A percentile compares a stretch with the other conserved stretches of the same genome.
These are phyloP conservation scores for Chrysoporthe austroafricana DNA, from an alignment of 2,329 filamentous ascomycete genomes.

Conservation along the genomic window DNA sequence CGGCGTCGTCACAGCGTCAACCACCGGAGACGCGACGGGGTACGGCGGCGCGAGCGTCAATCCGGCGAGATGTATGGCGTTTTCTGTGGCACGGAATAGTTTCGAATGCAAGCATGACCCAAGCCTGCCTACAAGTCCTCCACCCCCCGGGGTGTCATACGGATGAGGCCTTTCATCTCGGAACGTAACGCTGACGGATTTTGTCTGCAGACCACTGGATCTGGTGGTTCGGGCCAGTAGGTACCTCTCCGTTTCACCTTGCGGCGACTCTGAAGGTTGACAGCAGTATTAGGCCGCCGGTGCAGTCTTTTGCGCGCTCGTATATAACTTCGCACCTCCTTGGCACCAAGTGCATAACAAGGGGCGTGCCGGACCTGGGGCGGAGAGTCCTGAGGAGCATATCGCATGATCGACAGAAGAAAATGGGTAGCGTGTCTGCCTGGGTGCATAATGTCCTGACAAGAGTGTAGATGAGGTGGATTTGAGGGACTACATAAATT, in stretches of 20 bases:
- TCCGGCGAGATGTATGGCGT: slow-evolving; percentile 49
- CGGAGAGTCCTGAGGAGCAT: background rate
- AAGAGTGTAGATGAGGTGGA: no score
- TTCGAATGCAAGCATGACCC: slow-evolving; percentile 31
- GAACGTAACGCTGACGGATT: background rate
- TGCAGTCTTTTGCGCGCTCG: background rate
- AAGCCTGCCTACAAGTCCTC: slow-evolving; percentile 13
- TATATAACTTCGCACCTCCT: background rate
- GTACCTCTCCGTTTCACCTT: background rate
- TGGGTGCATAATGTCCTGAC: no score
- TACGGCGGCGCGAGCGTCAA: slow-evolving; percentile 50
- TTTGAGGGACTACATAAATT: no score
- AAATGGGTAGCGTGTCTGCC: no score
- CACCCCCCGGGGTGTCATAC: background rate
- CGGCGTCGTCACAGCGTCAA: slow-evolving; percentile 42
- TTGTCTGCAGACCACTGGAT: slow-evolving; percentile 41
- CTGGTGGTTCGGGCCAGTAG: slow-evolving; percentile 42
- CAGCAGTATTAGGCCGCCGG: background rate
- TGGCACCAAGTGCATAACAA: background rate
- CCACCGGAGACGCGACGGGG: slow-evolving; percentile 43
- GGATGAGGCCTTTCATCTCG: background rate
- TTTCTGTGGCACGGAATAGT: slow-evolving; percentile 42
- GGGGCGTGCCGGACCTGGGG: background rate
- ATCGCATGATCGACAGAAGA: background rate
- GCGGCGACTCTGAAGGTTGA: background rate